Conservation (phyloP, 805 yeast genomes). For the Ogataea glucozyma region DNA sequence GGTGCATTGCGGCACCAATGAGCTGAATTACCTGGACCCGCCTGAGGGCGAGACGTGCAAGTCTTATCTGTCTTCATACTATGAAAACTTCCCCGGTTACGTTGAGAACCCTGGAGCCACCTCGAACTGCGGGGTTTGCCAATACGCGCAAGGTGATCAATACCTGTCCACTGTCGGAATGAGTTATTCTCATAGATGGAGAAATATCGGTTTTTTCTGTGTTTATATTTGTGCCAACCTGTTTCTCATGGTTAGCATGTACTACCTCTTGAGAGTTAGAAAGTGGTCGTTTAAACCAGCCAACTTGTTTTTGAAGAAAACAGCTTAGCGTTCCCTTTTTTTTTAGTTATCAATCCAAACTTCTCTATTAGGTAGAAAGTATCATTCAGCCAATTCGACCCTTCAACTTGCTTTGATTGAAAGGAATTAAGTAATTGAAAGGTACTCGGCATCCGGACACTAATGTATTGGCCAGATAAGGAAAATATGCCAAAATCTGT, state of each 20-base stretch:
- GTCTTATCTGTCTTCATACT: conserved; percentile 40
- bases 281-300: not conserved
- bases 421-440: no score
- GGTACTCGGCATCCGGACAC: no score
- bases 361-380: no score
- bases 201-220: conserved; percentile 32
- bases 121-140: conserved; percentile 26
- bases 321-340: no score
- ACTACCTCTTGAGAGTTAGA: not conserved
- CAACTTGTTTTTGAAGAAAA: not conserved
- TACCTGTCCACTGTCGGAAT: conserved; percentile 20
- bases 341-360: no score
- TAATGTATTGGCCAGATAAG: no score
- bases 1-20: conserved; percentile 40
- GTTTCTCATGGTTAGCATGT: not conserved
- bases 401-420: no score
- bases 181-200: conserved; percentile 24
- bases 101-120: conserved; percentile 32
- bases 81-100: conserved; percentile 46
- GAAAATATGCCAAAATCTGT: no score
- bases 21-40: conserved; percentile 41
- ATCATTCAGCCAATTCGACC: no score
- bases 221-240: conserved; percentile 22
- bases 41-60: conserved; percentile 53
- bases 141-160: conserved; percentile 24